Evolutionary conservation across 2,329 filamentous ascomycete species (phyloP).

Genomic region (Paracamarosporium sp.): DNA sequence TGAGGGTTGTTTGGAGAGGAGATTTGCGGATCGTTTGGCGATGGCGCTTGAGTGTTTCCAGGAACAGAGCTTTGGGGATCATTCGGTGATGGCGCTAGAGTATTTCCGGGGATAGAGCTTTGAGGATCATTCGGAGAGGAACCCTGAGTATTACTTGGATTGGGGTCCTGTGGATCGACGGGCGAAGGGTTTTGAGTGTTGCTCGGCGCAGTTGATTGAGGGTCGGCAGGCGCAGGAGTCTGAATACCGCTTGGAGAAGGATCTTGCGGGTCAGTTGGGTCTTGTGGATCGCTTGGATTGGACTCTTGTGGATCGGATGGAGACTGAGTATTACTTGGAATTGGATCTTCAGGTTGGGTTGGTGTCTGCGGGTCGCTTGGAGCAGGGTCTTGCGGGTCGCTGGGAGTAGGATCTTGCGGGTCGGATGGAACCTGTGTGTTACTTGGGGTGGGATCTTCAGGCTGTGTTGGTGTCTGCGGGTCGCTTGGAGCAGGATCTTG

Average conservation of each 20-base stretch:
- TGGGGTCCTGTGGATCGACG: background rate
- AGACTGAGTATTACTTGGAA: background rate
- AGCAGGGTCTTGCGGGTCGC: background rate
- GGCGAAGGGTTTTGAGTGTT: background rate
- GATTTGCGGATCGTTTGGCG: constrained; percentile 4
- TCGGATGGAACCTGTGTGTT: background rate
- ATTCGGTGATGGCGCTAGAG: background rate
- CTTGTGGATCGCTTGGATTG: background rate
- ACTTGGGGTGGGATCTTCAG: background rate
- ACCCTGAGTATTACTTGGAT: background rate
- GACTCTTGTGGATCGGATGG: background rate
- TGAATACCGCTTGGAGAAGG: background rate
- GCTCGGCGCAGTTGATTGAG: background rate
- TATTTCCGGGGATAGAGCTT: background rate
- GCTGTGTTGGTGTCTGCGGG: background rate
- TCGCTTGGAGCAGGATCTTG: background rate
- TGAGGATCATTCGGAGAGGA: background rate
- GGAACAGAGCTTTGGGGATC: constrained; percentile 2
- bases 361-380: background rate
- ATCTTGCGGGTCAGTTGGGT: background rate
- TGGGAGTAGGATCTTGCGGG: background rate
- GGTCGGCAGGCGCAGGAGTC: background rate
- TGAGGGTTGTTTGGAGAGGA: constrained; percentile 1
- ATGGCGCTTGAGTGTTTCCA: background rate
- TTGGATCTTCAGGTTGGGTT: background rate